Percentiles rank a stretch among this genome's conserved stretches.
phyloP scores from a whole-genome alignment of 164 flowering plant genomes.

The Magnolia officinalis region DNA sequence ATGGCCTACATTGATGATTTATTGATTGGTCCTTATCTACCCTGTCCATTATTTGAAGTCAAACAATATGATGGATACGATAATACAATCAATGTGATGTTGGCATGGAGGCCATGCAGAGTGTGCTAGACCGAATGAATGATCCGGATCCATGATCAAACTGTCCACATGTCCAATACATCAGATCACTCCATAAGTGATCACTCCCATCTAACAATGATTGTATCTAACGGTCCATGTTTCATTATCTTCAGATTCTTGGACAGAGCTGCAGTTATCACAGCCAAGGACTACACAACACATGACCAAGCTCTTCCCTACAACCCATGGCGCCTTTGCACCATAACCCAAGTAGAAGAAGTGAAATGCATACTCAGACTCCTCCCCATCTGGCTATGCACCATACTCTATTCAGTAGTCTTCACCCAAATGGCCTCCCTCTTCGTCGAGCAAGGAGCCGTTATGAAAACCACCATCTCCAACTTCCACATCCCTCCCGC shows the following conservation, averaged over 20 bases:
- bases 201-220: no score
- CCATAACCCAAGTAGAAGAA: slow-evolving; percentile 83
- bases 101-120: neutral
- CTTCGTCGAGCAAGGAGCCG: slow-evolving; percentile 91
- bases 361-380: slow-evolving; percentile 83
- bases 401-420: slow-evolving; percentile 81
- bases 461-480: slow-evolving; percentile 60
- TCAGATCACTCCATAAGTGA: no score
- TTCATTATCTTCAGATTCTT: slow-evolving; percentile 44
- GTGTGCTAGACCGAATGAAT: no score
- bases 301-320: slow-evolving; percentile 15
- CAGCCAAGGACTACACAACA: slow-evolving; percentile 33
- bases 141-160: no score
- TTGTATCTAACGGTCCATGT: neutral
- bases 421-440: slow-evolving; percentile 94
- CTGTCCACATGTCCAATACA: no score
- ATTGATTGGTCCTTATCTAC: no score
- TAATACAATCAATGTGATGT: neutral
- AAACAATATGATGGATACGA: no score
- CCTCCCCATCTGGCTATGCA: slow-evolving; percentile 92
- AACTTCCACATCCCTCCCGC: slow-evolving; percentile 74
- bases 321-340: slow-evolving; percentile 72
- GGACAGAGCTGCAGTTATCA: slow-evolving; percentile 66
- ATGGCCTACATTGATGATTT: no score
- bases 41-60: neutral